Conservation (phyloP, 768 basidiomycete genomes). For the Rubroboletus satanas region DNA sequence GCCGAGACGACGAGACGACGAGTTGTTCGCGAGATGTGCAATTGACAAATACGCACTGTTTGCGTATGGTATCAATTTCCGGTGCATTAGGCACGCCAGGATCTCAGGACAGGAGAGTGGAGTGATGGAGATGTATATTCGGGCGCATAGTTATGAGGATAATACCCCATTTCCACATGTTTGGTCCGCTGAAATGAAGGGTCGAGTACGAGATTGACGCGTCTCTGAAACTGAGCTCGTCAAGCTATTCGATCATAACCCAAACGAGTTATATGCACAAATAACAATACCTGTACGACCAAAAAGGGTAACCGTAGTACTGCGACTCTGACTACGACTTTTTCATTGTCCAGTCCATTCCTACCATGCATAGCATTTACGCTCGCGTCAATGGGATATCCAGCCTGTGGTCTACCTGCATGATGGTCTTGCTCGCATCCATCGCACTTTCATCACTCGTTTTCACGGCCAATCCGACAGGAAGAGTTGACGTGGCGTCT, state of each 20-base stretch:
- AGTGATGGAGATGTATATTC: conserved; percentile 9
- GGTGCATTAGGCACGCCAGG: conserved; percentile 2
- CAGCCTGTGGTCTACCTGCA: conserved; percentile 67
- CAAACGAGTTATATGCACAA: background rate
- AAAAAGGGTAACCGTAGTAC: conserved; percentile 7
- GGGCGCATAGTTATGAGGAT: conserved; percentile 1
- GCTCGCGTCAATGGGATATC: conserved; percentile 72
- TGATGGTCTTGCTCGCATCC: conserved; percentile 65
- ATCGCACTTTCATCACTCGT: conserved; percentile 74
- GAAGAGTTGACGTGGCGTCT: conserved; percentile 53
- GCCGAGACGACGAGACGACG: background rate
- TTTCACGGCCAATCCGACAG: conserved; percentile 55
- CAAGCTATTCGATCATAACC: background rate
- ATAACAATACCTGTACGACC: background rate
- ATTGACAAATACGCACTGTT: conserved; percentile 13
- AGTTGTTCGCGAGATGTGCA: background rate
- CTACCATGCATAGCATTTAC: conserved; percentile 63
- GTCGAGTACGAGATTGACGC: conserved; percentile 4
- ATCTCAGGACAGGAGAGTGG: background rate
- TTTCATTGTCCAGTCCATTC: too few species aligned
- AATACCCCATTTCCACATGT: conserved; percentile 2
- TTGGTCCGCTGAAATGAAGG: conserved; percentile 9
- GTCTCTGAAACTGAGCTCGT: conserved; percentile 7
- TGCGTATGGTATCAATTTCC: conserved; percentile 24
- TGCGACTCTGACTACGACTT: too few species aligned